Conservation (phyloP, 2,329 filamentous ascomycete genomes). For the Calcarisporium arbuscula region DNA sequence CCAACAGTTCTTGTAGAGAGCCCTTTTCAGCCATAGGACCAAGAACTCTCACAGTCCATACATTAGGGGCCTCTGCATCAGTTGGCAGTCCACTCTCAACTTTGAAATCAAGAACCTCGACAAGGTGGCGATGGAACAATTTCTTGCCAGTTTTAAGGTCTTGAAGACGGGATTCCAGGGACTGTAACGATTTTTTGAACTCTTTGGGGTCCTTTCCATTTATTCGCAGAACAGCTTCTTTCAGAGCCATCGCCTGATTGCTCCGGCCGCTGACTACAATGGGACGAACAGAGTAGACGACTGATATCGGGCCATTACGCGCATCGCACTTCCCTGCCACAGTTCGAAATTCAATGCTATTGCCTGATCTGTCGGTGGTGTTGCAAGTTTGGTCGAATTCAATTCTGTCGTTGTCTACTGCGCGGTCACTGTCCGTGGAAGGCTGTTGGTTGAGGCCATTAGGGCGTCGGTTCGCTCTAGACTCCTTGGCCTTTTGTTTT, state of each 20-base stretch:
- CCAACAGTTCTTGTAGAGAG: conserved; percentile 73
- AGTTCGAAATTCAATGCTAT: conserved; percentile 59
- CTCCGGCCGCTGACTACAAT: conserved; percentile 49
- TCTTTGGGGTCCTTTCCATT: conserved; percentile 51
- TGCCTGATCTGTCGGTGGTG: conserved; percentile 57
- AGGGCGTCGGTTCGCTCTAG: conserved; percentile 53
- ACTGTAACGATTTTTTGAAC: conserved; percentile 70
- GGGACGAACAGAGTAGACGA: conserved; percentile 67
- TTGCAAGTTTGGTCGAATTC: conserved; percentile 63
- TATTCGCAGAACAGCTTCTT: conserved; percentile 58
- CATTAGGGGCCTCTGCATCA: conserved; percentile 26
- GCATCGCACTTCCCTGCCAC: conserved; percentile 65
- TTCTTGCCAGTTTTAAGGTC: conserved; percentile 66
- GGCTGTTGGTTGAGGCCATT: conserved; percentile 24
- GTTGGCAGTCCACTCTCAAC: conserved; percentile 51
- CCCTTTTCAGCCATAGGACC: conserved; percentile 75
- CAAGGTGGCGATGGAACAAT: conserved; percentile 68
- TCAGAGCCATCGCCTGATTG: conserved; percentile 64
- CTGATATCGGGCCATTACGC: conserved; percentile 58
- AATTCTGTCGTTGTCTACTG: conserved; percentile 31
- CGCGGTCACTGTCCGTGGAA: conserved; percentile 20
- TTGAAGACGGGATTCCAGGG: conserved; percentile 71
- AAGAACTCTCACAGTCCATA: conserved; percentile 71
- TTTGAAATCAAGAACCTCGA: conserved; percentile 77
- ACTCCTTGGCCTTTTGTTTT: conserved; percentile 56